Percentiles rank a stretch among this genome's conserved stretches.
These are phyloP conservation scores for Lasiodiplodia citricola DNA, from an alignment of 2,329 filamentous ascomycete species.

Conservation along the genomic window DNA sequence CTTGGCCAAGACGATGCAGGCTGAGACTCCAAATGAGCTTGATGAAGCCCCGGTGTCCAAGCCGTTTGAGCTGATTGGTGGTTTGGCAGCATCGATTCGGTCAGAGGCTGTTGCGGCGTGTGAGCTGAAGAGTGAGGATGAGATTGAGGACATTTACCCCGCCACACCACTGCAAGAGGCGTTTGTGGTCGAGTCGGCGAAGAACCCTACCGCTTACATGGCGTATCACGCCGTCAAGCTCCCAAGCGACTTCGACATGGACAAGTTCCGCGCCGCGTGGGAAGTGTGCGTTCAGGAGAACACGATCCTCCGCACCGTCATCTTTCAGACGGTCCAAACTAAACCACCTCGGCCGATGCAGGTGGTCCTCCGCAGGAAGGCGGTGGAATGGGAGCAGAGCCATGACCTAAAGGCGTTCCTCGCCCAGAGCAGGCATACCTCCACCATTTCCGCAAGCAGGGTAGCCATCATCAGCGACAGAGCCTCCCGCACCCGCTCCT, in stretches of 20 bases:
- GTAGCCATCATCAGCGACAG: constrained; percentile 36
- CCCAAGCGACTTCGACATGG: constrained; percentile 44
- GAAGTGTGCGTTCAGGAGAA: constrained; percentile 50
- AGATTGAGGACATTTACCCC: constrained; percentile 48
- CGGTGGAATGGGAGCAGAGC: constrained; percentile 35
- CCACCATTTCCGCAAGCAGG: constrained; percentile 29
- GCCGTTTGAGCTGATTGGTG: constrained; percentile 32
- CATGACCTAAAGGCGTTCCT: constrained; percentile 41
- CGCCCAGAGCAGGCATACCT: constrained; percentile 34
- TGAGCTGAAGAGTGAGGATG: constrained; percentile 42
- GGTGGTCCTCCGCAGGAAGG: constrained; percentile 35
- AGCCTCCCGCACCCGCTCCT: constrained; percentile 31
- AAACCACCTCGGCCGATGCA: constrained; percentile 38
- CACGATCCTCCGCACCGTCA: constrained; percentile 56
- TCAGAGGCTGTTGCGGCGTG: constrained; percentile 39
- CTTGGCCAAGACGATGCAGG: constrained; percentile 46
- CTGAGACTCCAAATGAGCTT: neutral
- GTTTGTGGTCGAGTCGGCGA: constrained; percentile 54
- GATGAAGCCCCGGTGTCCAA: constrained; percentile 34
- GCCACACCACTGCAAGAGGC: constrained; percentile 52
- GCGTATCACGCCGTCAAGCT: constrained; percentile 53
- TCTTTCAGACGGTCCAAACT: constrained; percentile 33
- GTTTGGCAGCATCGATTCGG: constrained; percentile 40
- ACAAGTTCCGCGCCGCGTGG: constrained; percentile 54
- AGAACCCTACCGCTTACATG: constrained; percentile 55